Evolutionary conservation across 1,284 basidiomycete species (phyloP).

Genomic region (Cryptococcus maquisensis): DNA sequence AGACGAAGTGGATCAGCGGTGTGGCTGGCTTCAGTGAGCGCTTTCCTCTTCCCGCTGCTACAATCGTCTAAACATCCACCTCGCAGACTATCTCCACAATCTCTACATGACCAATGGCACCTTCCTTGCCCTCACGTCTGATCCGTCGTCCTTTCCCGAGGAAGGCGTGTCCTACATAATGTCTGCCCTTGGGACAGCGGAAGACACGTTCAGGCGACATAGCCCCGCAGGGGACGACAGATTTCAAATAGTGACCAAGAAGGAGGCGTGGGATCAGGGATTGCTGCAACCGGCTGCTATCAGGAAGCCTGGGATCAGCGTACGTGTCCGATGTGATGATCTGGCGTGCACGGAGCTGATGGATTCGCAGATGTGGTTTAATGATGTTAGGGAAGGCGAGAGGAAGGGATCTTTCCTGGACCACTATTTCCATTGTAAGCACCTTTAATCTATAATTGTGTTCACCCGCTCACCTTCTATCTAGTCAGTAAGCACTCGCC

Average conservation of each 20-base stretch:
- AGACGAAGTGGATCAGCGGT: constrained; percentile 17
- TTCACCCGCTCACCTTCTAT: background rate
- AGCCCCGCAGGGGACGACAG: constrained; percentile 18
- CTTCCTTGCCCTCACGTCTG: constrained; percentile 31
- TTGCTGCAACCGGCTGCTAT: constrained; percentile 21
- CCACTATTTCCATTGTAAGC: constrained; percentile 36
- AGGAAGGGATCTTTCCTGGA: constrained; percentile 18
- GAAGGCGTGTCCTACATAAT: constrained; percentile 13
- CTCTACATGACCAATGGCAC: constrained; percentile 47
- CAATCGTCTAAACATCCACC: background rate
- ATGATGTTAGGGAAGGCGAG: constrained; percentile 14
- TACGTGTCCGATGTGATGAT: constrained; percentile 3
- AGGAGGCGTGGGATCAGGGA: constrained; percentile 7
- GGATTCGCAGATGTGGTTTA: constrained; percentile 17
- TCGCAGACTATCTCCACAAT: constrained; percentile 55
- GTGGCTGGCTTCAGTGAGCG: constrained; percentile 30
- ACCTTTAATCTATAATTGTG: background rate
- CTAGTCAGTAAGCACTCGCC: constrained; percentile 18
- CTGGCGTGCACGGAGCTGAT: background rate
- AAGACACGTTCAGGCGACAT: constrained; percentile 8
- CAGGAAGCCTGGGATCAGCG: constrained; percentile 19
- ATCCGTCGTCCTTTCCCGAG: constrained; percentile 27
- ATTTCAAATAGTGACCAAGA: constrained; percentile 45
- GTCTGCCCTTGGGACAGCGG: constrained; percentile 10
- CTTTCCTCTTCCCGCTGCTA: background rate